phyloP scores from a whole-genome alignment of 352 stramenopile species.

The Globisporangium cystogenes region DNA sequence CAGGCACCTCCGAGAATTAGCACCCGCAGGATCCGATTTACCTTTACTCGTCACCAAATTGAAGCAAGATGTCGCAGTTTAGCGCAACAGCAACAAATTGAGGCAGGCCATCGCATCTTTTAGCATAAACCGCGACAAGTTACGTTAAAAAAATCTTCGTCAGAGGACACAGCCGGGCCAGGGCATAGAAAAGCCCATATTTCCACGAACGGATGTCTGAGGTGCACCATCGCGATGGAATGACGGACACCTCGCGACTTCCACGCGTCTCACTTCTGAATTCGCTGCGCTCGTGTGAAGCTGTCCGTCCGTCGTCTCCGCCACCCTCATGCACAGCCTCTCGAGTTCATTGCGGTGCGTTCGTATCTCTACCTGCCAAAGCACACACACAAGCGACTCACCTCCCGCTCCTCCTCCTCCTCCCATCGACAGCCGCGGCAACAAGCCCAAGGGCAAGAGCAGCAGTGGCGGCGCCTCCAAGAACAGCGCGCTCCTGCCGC shows the following conservation, averaged over 20 bases:
- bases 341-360: conserved; percentile 4
- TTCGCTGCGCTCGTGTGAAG: neutral
- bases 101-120: neutral
- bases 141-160: neutral
- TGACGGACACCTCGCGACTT: too few relatives aligned
- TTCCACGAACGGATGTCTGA: too few relatives aligned
- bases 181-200: too few relatives aligned
- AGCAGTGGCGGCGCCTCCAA: neutral
- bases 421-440: neutral
- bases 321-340: conserved; percentile 8
- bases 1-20: neutral
- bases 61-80: neutral
- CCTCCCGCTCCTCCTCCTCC: neutral
- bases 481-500: conserved; percentile 13
- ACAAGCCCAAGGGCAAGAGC: conserved; percentile 2
- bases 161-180: neutral
- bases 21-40: too few relatives aligned
- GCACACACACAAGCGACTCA: neutral
- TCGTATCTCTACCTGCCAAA: neutral
- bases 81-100: neutral
- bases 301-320: neutral
- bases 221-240: too few relatives aligned
- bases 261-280: neutral
- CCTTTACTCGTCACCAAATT: neutral
- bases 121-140: too few relatives aligned